Evolutionary conservation across 192 early-diverging fungal species (phyloP).

Genomic region (Coemansia sp.): DNA sequence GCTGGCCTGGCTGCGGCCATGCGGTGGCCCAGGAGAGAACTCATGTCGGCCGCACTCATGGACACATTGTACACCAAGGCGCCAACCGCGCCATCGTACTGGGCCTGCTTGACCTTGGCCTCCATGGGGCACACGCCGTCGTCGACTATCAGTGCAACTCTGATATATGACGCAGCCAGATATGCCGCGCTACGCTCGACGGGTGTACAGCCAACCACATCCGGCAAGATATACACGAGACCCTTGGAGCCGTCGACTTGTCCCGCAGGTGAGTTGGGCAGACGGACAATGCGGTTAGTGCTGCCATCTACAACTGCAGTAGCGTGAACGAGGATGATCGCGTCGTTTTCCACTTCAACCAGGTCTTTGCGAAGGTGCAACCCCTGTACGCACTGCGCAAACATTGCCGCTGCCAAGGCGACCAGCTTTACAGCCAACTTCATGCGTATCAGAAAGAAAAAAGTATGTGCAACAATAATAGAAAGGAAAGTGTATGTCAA

Average conservation of each 20-base stretch:
- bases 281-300: constrained; percentile 20
- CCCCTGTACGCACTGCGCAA: constrained; percentile 11
- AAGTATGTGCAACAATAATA: background rate
- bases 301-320: constrained; percentile 40
- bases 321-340: constrained; percentile 33
- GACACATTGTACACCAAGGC: constrained; percentile 44
- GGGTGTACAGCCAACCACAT: constrained; percentile 26
- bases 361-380: constrained; percentile 49
- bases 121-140: constrained; percentile 34
- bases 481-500: background rate
- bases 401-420: constrained; percentile 1
- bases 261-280: constrained; percentile 30
- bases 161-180: constrained; percentile 37
- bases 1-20: constrained; percentile 15
- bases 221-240: constrained; percentile 36
- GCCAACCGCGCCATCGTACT: constrained; percentile 49
- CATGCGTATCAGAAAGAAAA: constrained; percentile 8
- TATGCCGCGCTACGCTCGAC: constrained; percentile 26
- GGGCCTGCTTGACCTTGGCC: constrained; percentile 38
- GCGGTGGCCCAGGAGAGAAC: constrained; percentile 11
- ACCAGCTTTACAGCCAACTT: constrained; percentile 19
- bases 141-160: constrained; percentile 39
- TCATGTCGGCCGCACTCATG: constrained; percentile 17
- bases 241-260: constrained; percentile 38
- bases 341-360: constrained; percentile 45